phyloP scores from a whole-genome alignment of 179 eudicot species.

The Heliamphora pulchella region DNA sequence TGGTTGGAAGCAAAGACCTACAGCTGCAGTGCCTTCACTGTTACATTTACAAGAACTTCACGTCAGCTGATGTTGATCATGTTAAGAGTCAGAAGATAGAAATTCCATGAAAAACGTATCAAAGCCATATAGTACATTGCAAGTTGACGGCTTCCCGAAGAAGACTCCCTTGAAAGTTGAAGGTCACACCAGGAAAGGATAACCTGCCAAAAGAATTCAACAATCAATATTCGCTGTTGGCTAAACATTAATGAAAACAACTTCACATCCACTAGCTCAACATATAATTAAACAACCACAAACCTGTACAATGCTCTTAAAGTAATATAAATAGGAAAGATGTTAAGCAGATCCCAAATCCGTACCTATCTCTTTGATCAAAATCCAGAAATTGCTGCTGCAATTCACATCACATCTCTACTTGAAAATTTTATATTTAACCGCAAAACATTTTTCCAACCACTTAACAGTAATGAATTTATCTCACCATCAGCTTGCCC shows the following conservation, averaged over 20 bases:
- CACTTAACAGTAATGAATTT: neutral
- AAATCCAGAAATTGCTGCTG: neutral
- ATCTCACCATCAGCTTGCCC: conserved; percentile 5
- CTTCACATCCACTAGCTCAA: neutral
- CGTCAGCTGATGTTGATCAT: neutral
- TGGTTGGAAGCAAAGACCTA: neutral
- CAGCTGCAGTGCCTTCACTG: neutral
- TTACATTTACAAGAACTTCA: neutral
- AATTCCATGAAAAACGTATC: neutral
- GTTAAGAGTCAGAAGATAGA: neutral
- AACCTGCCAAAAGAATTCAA: neutral
- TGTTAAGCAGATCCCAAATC: neutral
- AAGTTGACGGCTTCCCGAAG: neutral
- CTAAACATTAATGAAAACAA: neutral
- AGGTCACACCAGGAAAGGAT: neutral
- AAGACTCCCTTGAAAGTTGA: neutral
- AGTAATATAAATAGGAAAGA: conserved; percentile 10
- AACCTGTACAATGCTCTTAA: conserved; percentile 5
- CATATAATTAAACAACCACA: neutral
- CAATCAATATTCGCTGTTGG: neutral
- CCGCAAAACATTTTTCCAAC: too few relatives aligned
- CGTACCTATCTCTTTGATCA: neutral
- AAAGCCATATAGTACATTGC: neutral
- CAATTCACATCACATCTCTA: neutral
- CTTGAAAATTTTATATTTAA: too few relatives aligned